Conservation (phyloP, 768 basidiomycete genomes). For the Agaricus blazei region DNA sequence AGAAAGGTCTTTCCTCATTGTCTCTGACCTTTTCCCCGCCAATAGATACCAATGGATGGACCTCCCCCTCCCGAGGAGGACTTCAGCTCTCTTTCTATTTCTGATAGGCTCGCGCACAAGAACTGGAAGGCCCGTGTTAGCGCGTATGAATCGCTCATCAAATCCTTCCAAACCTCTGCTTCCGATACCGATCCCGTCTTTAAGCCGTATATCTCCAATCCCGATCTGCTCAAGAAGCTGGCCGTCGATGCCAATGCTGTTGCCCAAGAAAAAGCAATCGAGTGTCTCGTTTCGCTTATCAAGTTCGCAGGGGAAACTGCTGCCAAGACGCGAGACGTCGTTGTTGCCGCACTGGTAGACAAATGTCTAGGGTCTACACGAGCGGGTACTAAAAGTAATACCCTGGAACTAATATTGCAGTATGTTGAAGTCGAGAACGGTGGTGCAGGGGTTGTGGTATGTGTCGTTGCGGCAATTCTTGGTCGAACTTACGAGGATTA, state of each 20-base stretch:
- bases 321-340: constrained; percentile 70
- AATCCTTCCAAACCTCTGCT: constrained; percentile 82
- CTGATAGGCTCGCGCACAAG: constrained; percentile 86
- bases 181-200: constrained; percentile 95
- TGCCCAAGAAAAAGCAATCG: constrained; percentile 96
- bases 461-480: constrained; percentile 29
- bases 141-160: constrained; percentile 84
- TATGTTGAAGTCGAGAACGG: constrained; percentile 93
- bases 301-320: constrained; percentile 90
- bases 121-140: constrained; percentile 98
- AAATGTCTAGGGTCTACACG: constrained; percentile 92
- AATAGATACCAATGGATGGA: constrained; percentile 66
- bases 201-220: constrained; percentile 77
- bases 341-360: constrained; percentile 91
- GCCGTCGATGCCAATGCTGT: constrained; percentile 91
- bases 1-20: constrained; percentile 6
- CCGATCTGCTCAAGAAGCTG: constrained; percentile 80
- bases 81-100: constrained; percentile 72
- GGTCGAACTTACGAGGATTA: constrained; percentile 22
- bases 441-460: constrained; percentile 82
- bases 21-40: constrained; percentile 11
- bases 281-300: constrained; percentile 79
- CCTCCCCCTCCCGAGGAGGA: constrained; percentile 92
- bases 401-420: constrained; percentile 79
- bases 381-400: constrained; percentile 85